Conservation (phyloP, 208 protist species). For the Herpetomonas samuelpessoai region DNA sequence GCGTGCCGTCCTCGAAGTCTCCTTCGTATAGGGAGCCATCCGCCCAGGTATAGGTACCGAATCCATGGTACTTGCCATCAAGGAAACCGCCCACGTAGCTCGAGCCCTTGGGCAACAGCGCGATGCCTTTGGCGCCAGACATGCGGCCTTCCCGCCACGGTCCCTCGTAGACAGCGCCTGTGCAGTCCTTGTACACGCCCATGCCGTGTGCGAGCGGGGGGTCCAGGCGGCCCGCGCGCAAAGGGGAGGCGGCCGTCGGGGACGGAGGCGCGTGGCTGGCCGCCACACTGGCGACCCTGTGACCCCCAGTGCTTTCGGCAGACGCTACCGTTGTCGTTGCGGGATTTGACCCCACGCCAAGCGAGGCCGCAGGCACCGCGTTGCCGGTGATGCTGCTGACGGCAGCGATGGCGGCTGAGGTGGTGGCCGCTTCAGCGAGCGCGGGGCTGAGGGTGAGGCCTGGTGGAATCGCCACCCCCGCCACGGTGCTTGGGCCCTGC, state of each 20-base stretch:
- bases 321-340: too few species aligned
- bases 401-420: constrained; percentile 4
- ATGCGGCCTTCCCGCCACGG: constrained; percentile 77
- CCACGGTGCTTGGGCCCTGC: constrained; percentile 13
- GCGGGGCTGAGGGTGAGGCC: constrained; percentile 2
- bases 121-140: constrained; percentile 46
- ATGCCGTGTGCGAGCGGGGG: constrained; percentile 32
- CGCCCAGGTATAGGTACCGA: constrained; percentile 79
- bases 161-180: constrained; percentile 77
- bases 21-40: constrained; percentile 89
- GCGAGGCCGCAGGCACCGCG: too few species aligned
- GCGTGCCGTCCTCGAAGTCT: constrained; percentile 70
- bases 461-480: constrained; percentile 4
- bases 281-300: too few species aligned
- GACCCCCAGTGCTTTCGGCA: too few species aligned
- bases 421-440: not conserved
- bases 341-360: too few species aligned
- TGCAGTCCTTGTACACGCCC: constrained; percentile 47
- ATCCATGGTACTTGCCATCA: constrained; percentile 61
- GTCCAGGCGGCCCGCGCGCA: too few species aligned
- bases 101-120: constrained; percentile 57
- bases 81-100: constrained; percentile 56
- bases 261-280: too few species aligned
- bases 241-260: too few species aligned
- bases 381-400: constrained; percentile 3